These are phyloP conservation scores for Didymella keratinophila DNA, from an alignment of 2,329 filamentous ascomycete species.

Conservation along the genomic window DNA sequence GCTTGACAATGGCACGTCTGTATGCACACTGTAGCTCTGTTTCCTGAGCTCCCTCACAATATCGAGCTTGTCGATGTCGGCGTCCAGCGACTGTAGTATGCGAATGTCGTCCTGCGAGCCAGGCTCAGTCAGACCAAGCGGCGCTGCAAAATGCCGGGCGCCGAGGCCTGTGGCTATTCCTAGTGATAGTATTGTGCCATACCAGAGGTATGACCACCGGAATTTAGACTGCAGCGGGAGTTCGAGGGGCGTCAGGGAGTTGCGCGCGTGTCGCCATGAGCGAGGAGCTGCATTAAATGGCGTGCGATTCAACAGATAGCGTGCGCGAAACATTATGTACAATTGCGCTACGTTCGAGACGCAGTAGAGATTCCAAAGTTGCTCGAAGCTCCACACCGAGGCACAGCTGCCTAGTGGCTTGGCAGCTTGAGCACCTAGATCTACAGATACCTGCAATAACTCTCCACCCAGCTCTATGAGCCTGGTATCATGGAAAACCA, in stretches of 20 bases:
- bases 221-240: conserved; percentile 35
- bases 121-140: conserved; percentile 36
- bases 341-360: conserved; percentile 9
- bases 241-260: conserved; percentile 5
- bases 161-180: conserved; percentile 37
- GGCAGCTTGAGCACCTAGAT: conserved; percentile 12
- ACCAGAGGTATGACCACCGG: conserved; percentile 44
- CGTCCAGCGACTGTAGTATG: conserved; percentile 35
- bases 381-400: conserved; percentile 32
- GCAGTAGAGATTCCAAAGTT: neutral
- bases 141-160: conserved; percentile 37
- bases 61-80: conserved; percentile 43
- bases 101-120: conserved; percentile 42
- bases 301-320: conserved; percentile 22
- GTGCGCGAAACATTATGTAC: conserved; percentile 34
- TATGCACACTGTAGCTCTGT: conserved; percentile 36
- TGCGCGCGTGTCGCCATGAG: conserved; percentile 10
- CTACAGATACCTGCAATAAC: neutral
- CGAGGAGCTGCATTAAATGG: conserved; percentile 12
- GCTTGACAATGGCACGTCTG: conserved; percentile 32
- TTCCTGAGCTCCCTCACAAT: conserved; percentile 44
- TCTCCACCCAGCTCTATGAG: neutral
- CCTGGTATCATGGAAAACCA: neutral
- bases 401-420: conserved; percentile 37
- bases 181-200: conserved; percentile 37